Evolutionary conservation across 2,329 filamentous ascomycete species (phyloP), one percentile per base, ranked within the genome.

Genomic region (Aspergillus nomiae): DNA sequence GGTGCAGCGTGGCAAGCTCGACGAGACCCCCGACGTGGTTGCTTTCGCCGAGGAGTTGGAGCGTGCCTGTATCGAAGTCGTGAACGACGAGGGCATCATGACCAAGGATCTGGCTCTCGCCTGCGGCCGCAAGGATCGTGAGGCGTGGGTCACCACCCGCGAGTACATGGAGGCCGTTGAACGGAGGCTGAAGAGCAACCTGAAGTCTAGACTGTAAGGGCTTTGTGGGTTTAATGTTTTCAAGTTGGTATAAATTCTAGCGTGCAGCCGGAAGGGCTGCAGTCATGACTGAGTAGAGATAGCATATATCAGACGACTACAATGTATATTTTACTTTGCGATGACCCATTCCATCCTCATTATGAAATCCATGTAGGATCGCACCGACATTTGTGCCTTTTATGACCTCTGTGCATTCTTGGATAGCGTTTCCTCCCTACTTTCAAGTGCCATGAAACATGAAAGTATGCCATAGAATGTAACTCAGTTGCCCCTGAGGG

Each of bases 91-190:
- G 76, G 92, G 92, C 67, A 91, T 98, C 83, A 99, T 98, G 95
- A 99, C 95, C 80, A 99, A 99, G 89, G 95, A 99, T 81, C 83
- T 99, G 72, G 95, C 95, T n/a, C 87, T 98, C 63, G 91, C 94
- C 56, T 95, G 92, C 78, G 95, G 95, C 74, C 94, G 94, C 86
- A 93, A 90, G 73, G 90, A 87, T 65, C 87, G 92, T 70, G 87
- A 87, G 72, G 90, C 92, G 76, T 98, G 94, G 82, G 95, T 96
- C 71, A 97, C 93, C 59, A 98, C 94, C 62, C 87, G 85, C 71
- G 91, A 96, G 83, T 99, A 98, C 84, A 83, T 99, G 76, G 87
- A 91, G 75, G 94, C 94, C 46, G 94, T 98, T 57, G 94, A 98
- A 89, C 89, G 88, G 81, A 86, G 93, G 75, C 86, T 99, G 83